Base-by-base conservation (phyloP, 331 rosid species). In the Quercus tomentella region DNA sequence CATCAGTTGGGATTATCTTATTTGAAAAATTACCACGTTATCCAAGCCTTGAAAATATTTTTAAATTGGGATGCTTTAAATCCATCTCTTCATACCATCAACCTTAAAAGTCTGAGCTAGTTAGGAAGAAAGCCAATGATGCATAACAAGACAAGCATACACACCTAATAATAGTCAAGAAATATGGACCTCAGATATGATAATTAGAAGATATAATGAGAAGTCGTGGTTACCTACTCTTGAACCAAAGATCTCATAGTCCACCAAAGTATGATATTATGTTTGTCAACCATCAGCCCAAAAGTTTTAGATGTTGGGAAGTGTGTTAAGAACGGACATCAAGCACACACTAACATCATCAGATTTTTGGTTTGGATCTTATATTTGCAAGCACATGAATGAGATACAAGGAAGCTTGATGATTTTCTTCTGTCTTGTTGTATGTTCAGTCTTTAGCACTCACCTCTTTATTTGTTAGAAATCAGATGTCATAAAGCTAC, bases 351-450 rank as follows among this genome's bases (percentile, higher is more conserved):
- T 66, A 26, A 25, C 35, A 17, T 18, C 23, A 61, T 68, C 21
- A 67, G 74, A 60, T 54, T n/a, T 20, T 68, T 72, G 58, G 35
- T 67, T 67, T 78, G 73, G 65, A 25, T 37, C 31, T 69, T 75
- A 45, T 10, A 66, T 12, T 31, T 7, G 49, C 23, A 8, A 66
- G 49, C 71, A 66, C 49, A 25, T 1, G 26, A 30, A 66, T 14
- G 49, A 66, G 71, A 66, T 33, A 30, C 15, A 10, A 25, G 71
- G 33, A 65, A 2, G 12, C 51, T 33, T 66, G 71, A 18, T 30
- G 49, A 66, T 31, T 66, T 66, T 63, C 45, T 66, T 18, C 7
- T 30, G 23, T 67, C 66, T 56, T 65, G 55, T 80, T 73, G 51
- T 62, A 33, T 55, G 23, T 35, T 7, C 10, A 25, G 62, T 15